A percentile compares a stretch with the other conserved stretches of the same genome.
Evolutionary conservation across 2,329 filamentous ascomycete genomes (phyloP).

Genomic region (Coleophoma cylindrospora): DNA sequence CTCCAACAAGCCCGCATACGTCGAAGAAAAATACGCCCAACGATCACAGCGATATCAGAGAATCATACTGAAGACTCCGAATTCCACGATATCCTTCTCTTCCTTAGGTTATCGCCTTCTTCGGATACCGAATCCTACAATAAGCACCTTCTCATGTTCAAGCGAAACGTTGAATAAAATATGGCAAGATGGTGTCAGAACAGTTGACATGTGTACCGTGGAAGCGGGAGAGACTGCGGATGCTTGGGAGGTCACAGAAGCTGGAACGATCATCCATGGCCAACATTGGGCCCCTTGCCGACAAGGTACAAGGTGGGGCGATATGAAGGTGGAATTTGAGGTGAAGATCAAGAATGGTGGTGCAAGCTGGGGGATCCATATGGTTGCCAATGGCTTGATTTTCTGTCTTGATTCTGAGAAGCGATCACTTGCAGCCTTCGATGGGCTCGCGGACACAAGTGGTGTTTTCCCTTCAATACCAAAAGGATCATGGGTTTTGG

Average conservation of each 20-base stretch:
- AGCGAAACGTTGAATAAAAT: constrained; percentile 15
- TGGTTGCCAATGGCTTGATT: constrained; percentile 18
- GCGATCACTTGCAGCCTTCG: constrained; percentile 10
- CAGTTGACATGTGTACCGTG: constrained; percentile 16
- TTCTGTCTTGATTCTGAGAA: constrained; percentile 11
- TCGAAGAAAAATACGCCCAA: constrained; percentile 11
- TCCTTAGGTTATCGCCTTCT: constrained; percentile 11
- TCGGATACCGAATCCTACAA: constrained; percentile 6
- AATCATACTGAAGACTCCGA: constrained; percentile 13
- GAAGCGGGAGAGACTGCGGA: constrained; percentile 13
- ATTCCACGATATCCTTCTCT: constrained; percentile 12
- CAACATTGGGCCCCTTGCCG: constrained; percentile 19
- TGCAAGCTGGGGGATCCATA: constrained; percentile 17
- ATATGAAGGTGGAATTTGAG: constrained; percentile 12
- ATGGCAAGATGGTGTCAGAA: constrained; percentile 15
- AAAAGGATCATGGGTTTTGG: constrained; percentile 8
- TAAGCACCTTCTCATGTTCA: constrained; percentile 13
- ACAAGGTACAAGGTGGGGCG: constrained; percentile 14
- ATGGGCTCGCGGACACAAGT: constrained; percentile 12
- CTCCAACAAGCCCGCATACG: constrained; percentile 3
- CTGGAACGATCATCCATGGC: constrained; percentile 11
- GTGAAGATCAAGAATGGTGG: constrained; percentile 12
- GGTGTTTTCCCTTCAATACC: constrained; percentile 13
- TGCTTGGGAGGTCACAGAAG: constrained; percentile 15
- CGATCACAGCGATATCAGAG: constrained; percentile 17